A percentile compares a stretch with the other conserved stretches of the same genome.
Conservation (phyloP, 2,329 filamentous ascomycete species). For the Sarocladium oryzae region DNA sequence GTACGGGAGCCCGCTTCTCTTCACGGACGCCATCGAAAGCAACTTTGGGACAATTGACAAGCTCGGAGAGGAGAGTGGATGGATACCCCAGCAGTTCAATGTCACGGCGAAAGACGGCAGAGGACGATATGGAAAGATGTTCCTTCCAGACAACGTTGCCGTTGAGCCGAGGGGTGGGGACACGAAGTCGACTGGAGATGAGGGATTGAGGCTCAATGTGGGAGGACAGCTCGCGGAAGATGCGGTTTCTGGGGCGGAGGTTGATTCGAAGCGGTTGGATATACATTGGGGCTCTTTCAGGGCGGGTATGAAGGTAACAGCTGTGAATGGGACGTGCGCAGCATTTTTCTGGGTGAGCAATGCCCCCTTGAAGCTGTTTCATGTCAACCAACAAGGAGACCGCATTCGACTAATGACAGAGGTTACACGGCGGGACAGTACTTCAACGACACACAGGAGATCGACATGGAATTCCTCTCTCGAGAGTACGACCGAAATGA, state of each 20-base stretch:
- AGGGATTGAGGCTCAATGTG: constrained; percentile 54
- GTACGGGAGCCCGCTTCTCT: constrained; percentile 39
- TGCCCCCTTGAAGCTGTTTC: too few relatives aligned
- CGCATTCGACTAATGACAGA: too few relatives aligned
- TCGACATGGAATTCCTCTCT: constrained; percentile 75
- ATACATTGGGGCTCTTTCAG: constrained; percentile 66
- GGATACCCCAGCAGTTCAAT: constrained; percentile 63
- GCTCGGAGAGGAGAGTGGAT: constrained; percentile 48
- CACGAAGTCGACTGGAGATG: constrained; percentile 35
- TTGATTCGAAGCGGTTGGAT: constrained; percentile 55
- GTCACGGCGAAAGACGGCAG: constrained; percentile 49
- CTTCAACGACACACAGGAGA: constrained; percentile 71
- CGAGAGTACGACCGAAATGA: constrained; percentile 49
- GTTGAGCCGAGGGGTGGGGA: constrained; percentile 44
- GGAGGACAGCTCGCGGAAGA: constrained; percentile 36
- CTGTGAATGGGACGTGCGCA: constrained; percentile 60
- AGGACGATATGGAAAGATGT: constrained; percentile 61
- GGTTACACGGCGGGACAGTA: too few relatives aligned
- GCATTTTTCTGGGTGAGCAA: constrained; percentile 70
- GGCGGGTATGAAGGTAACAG: constrained; percentile 58
- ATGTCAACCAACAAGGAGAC: too few relatives aligned
- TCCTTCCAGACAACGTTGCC: constrained; percentile 49
- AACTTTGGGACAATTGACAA: constrained; percentile 57
- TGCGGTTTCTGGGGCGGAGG: constrained; percentile 56
- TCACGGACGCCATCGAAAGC: constrained; percentile 64